These are phyloP conservation scores for Alternaria arborescens DNA, from an alignment of 2,329 filamentous ascomycete species.

Conservation along the genomic window DNA sequence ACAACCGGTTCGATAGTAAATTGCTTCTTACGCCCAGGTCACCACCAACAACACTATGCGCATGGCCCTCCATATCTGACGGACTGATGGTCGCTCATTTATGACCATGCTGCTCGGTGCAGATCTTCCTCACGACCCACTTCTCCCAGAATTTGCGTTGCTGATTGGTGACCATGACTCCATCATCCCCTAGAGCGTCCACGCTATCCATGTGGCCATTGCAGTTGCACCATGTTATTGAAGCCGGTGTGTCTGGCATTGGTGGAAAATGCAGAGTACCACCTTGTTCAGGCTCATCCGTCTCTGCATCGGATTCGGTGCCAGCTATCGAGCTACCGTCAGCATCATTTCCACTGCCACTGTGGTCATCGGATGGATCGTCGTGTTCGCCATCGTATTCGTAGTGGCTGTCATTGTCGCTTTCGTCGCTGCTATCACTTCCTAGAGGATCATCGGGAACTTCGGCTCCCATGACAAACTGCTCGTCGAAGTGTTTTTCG, in stretches of 20 bases:
- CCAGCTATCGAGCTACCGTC: conserved; percentile 48
- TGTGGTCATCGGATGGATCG: conserved; percentile 23
- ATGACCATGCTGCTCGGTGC: conserved; percentile 54
- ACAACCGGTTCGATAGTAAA: conserved; percentile 11
- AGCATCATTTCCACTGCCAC: conserved; percentile 41
- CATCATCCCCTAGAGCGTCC: conserved; percentile 60
- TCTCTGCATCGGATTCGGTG: conserved; percentile 45
- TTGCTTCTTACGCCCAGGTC: conserved; percentile 2
- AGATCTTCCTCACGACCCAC: conserved; percentile 60
- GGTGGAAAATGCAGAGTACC: conserved; percentile 57
- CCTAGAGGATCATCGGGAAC: conserved; percentile 57
- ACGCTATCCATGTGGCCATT: conserved; percentile 52
- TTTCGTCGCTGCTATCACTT: conserved; percentile 55
- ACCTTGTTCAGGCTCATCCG: conserved; percentile 50
- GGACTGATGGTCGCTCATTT: conserved; percentile 33
- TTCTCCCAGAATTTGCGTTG: conserved; percentile 65
- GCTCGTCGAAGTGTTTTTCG: conserved; percentile 61
- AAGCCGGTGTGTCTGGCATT: conserved; percentile 57
- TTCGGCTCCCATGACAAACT: conserved; percentile 57
- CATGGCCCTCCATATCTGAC: neutral
- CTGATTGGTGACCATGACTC: conserved; percentile 55
- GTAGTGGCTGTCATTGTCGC: conserved; percentile 48
- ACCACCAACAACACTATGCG: conserved; percentile 9
- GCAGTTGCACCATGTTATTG: conserved; percentile 58
- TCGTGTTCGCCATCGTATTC: conserved; percentile 44